These are phyloP conservation scores for Rhizopus delemar DNA, from an alignment of 371 early-diverging fungal species.

Conservation along the genomic window DNA sequence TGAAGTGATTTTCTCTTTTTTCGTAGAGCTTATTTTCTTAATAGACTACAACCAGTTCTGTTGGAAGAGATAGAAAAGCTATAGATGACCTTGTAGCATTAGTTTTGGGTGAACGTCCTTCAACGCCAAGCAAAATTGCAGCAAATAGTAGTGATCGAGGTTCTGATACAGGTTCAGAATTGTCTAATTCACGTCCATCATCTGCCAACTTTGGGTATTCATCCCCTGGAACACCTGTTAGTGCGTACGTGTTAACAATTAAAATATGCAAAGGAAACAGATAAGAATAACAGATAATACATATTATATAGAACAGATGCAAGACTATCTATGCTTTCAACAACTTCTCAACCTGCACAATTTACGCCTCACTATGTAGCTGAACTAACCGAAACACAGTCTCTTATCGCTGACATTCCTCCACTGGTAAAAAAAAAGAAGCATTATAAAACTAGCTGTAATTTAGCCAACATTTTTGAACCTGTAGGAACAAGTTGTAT, in stretches of 20 bases:
- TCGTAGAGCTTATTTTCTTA: neutral
- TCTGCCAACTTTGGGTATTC: slow-evolving; percentile 49
- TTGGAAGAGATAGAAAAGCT: slow-evolving; percentile 55
- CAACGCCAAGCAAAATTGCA: slow-evolving; percentile 49
- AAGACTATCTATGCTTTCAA: slow-evolving; percentile 32
- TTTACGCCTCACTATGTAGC: slow-evolving; percentile 42
- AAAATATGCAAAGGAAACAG: too few relatives aligned
- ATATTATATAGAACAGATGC: slow-evolving; percentile 18
- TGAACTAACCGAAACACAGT: slow-evolving; percentile 66
- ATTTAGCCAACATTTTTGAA: too few relatives aligned
- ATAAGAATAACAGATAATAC: neutral
- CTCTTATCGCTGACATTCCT: slow-evolving; percentile 79
- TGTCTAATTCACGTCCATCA: slow-evolving; percentile 43
- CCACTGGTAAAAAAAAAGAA: slow-evolving; percentile 59
- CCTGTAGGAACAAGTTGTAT: slow-evolving; percentile 76
- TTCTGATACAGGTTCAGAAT: slow-evolving; percentile 59
- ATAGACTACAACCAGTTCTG: slow-evolving; percentile 13
- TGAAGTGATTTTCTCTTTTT: neutral
- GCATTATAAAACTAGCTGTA: neutral
- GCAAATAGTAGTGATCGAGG: slow-evolving; percentile 48
- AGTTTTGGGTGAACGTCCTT: slow-evolving; percentile 77
- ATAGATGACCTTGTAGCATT: slow-evolving; percentile 83
- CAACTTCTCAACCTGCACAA: slow-evolving; percentile 33
- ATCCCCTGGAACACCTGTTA: slow-evolving; percentile 47
- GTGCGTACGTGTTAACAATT: slow-evolving; percentile 31